Evolutionary conservation across 768 basidiomycete genomes (phyloP).

Genomic region (Lactifluus pinguis): DNA sequence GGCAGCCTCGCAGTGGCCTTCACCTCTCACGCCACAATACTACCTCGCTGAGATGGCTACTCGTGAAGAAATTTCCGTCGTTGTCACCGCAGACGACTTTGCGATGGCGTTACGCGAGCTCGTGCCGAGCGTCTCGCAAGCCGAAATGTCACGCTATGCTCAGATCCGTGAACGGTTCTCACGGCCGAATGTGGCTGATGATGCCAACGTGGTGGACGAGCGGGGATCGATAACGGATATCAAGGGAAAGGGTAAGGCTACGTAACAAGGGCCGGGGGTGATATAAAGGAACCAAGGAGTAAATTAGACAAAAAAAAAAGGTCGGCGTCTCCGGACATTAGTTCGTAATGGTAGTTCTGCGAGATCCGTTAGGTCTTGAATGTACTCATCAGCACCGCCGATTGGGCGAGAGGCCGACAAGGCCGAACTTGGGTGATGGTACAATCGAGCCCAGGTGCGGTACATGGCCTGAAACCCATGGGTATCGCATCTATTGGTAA

Average conservation of each 20-base stretch:
- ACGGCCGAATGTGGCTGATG: slow-evolving; percentile 25
- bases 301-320: too few relatives aligned
- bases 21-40: slow-evolving; percentile 79
- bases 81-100: slow-evolving; percentile 75
- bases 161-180: slow-evolving; percentile 65
- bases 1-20: slow-evolving; percentile 33
- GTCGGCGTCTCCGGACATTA: neutral
- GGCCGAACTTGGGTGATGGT: slow-evolving; percentile 42
- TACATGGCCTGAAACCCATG: slow-evolving; percentile 33
- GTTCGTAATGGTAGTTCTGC: neutral
- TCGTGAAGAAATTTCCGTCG: slow-evolving; percentile 57
- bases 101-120: slow-evolving; percentile 58
- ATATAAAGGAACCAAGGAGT: too few relatives aligned
- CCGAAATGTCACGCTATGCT: slow-evolving; percentile 80
- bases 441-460: slow-evolving; percentile 39
- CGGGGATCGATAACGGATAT: slow-evolving; percentile 4
- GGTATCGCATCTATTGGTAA: slow-evolving; percentile 42
- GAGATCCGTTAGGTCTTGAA: neutral
- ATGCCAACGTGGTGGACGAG: slow-evolving; percentile 27
- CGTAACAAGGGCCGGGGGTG: neutral
- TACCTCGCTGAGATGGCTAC: slow-evolving; percentile 79
- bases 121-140: slow-evolving; percentile 73
- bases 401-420: slow-evolving; percentile 44
- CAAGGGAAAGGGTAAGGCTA: neutral
- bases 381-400: slow-evolving; percentile 42